These are phyloP conservation scores for Ganoderma resinaceum DNA, from an alignment of 1,284 basidiomycete species.

Conservation along the genomic window DNA sequence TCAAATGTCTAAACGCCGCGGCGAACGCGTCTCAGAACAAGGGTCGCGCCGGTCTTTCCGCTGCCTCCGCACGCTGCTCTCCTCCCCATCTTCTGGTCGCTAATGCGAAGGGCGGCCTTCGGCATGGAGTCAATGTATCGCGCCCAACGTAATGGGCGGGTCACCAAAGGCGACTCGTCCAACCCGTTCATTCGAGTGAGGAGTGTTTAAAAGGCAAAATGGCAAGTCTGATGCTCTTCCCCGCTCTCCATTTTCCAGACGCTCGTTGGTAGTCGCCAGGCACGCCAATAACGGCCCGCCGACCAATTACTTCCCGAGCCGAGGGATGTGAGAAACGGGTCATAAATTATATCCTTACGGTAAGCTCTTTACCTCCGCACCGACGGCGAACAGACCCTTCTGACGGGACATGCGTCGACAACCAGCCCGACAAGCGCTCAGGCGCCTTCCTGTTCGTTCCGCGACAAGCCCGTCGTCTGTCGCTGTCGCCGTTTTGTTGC, in stretches of 20 bases:
- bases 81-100: too few species aligned
- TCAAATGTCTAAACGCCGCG: slow-evolving; percentile 16
- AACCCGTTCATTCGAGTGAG: background rate
- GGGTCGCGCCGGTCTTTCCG: background rate
- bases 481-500: background rate
- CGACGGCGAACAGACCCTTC: slow-evolving; percentile 12
- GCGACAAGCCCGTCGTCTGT: background rate
- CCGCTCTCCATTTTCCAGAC: background rate
- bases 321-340: slow-evolving; percentile 14
- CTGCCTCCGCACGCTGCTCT: background rate
- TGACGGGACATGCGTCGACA: background rate
- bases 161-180: background rate
- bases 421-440: slow-evolving; percentile 1
- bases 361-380: slow-evolving; percentile 30
- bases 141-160: background rate
- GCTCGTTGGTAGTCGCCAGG: slow-evolving; percentile 12
- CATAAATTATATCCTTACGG: slow-evolving; percentile 11
- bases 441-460: background rate
- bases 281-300: slow-evolving; percentile 17
- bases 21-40: slow-evolving; percentile 8
- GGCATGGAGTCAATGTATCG: background rate
- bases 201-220: background rate
- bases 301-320: background rate
- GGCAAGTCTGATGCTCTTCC: background rate
- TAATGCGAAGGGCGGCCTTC: background rate